Base-by-base conservation (phyloP, 169 alveolate genomes). In the Babesia gibsoni region DNA sequence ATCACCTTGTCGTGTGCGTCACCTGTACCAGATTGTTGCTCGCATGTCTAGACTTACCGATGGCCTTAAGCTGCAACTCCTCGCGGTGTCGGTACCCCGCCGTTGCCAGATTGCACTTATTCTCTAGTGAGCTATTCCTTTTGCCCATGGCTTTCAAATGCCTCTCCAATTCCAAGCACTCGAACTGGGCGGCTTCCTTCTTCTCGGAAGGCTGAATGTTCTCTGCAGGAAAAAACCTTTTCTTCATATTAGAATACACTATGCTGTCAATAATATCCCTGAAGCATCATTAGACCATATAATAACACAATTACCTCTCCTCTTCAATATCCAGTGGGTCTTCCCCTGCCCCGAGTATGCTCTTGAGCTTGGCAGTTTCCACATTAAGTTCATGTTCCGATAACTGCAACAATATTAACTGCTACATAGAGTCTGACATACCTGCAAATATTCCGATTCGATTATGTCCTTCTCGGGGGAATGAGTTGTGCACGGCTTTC, bases 61-160 rank as follows among this genome's bases (percentile, higher is more conserved):
- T 77, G 29, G 42, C 69, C 30, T 39, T 23, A 22, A 65, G 80
- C 10, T 54, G 59, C 49, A 32, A 22, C 52, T 43, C 67, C 43
- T 77, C 67, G 27, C 85, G 39, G 16, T 50, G 46, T 22, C 41
- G 27, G 30, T 77, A 77, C 4, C 85, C 85, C 3, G 74, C 85
- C 3, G 85, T 77, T 30, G 85, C 69, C 61, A 77, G 46, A 20
- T 23, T 52, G 45, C 70, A 77, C 74, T 66, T 77, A 56, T 54
- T 58, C 46, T 77, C 82, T 32, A 77, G 73, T 30, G 79, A 20
- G 48, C 54, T 65, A 57, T 50, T 77, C 18, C 81, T 49, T 32
- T 77, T 77, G 12, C 49, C 56, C 4, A 77, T 35, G 41, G 59
- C 50, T 20, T 65, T 67, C 42, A 77, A 61, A 32, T 77, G 81